Evolutionary conservation across 345 rosid genomes (phyloP).

Genomic region (Lepidium aucheri): DNA sequence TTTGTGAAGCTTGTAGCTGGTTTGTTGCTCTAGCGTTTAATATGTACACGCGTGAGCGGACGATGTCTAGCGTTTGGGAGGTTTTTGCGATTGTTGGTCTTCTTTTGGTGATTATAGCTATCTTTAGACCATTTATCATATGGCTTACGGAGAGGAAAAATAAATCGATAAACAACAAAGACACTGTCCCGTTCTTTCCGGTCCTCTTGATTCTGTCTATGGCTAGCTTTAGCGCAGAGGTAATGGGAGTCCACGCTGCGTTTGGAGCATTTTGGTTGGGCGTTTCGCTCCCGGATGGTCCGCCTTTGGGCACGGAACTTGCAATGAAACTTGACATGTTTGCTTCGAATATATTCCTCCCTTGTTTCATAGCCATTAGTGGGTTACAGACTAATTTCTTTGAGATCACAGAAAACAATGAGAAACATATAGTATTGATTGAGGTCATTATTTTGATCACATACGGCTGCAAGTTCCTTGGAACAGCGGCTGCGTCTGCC

Average conservation of each 20-base stretch:
- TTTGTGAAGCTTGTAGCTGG: conserved; percentile 23
- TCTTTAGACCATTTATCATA: conserved; percentile 18
- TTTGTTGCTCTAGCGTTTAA: conserved; percentile 15
- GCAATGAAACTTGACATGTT: conserved; percentile 23
- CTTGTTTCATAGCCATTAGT: conserved; percentile 28
- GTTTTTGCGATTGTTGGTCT: background rate
- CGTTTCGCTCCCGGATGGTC: conserved; percentile 31
- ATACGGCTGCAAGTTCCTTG: conserved; percentile 23
- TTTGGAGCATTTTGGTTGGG: conserved; percentile 33
- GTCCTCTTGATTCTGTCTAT: conserved; percentile 12
- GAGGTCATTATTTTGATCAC: conserved; percentile 13
- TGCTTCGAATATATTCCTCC: conserved; percentile 23
- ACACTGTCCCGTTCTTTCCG: conserved; percentile 18
- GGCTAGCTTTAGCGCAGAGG: conserved; percentile 4
- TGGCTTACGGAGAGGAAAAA: conserved; percentile 18
- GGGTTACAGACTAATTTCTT: conserved; percentile 27
- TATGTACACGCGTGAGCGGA: conserved; percentile 17
- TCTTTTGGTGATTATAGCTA: background rate
- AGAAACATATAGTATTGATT: background rate
- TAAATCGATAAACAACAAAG: conserved; percentile 2
- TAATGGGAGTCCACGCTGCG: conserved; percentile 24
- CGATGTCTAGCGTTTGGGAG: background rate
- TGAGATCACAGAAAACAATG: conserved; percentile 8
- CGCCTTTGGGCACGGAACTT: conserved; percentile 26
- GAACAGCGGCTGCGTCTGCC: conserved; percentile 22